Base-by-base conservation (phyloP, 2,329 filamentous ascomycete genomes). In the Calonectria pseudoreteaudii region DNA sequence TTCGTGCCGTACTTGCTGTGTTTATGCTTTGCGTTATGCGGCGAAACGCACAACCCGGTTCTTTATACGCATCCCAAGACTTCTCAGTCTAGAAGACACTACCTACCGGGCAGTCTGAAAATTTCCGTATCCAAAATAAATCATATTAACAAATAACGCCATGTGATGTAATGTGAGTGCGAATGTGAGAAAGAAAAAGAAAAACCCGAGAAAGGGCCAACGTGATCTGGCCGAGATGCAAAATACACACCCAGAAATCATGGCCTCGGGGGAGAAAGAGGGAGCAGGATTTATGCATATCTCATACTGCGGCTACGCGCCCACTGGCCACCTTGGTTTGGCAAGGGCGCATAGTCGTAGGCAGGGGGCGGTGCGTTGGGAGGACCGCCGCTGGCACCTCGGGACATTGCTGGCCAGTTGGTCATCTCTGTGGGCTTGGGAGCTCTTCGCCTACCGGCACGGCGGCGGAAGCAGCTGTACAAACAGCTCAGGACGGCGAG, bases 401-500 rank as follows among this genome's bases (percentile, higher is more conserved):
- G 75, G 13, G 75, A 69, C 26, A 78, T 77, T 68, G 74, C 67
- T 10, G 81, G 81, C 81, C 81, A 82, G 47, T 64, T 68, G 30
- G 58, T 73, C 81, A 80, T 80, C 53, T 79, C 73, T 26, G 78
- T 76, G 41, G 77, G 76, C 71, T 81, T 83, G 41, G 78, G 72
- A 38, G 74, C 73, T 60, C 75, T 80, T 58, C 79, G 75, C n/a
- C 76, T 77, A 60, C 75, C 69, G 9, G 74, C 66, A 28, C 78
- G 76, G 20, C 81, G 79, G n/a, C 81, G 74, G 75, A 83, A 78
- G 80, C 80, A 90, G 78, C 88, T 89, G 73, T 89, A 85, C 79
- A 93, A 88, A 85, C 95, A 98, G 81, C 89, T 90, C 14, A 93
- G 77, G 66, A 98, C 86, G 41, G 90, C 88, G 58, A 98, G 83